phyloP scores from a whole-genome alignment of 2,329 filamentous ascomycete species.

The Trichoderma semiorbis region DNA sequence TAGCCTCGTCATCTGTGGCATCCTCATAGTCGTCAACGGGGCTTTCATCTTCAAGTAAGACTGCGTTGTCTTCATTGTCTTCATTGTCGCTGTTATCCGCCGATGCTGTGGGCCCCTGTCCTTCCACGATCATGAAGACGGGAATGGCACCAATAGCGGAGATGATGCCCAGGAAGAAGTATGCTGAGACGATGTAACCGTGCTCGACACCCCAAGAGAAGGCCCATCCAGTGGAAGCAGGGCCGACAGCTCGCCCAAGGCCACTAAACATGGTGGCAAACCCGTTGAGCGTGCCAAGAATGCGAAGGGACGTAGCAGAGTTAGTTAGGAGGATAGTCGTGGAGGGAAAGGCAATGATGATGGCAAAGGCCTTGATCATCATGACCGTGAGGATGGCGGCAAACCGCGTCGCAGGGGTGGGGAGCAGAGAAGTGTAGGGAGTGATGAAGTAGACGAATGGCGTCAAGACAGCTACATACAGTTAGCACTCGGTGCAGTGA shows the following conservation, averaged over 20 bases:
- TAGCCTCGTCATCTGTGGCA: slow-evolving; percentile 16
- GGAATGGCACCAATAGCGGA: slow-evolving; percentile 65
- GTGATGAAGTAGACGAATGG: slow-evolving; percentile 77
- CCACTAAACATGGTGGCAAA: slow-evolving; percentile 81
- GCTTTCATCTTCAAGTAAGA: slow-evolving; percentile 25
- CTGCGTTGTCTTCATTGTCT: slow-evolving; percentile 29
- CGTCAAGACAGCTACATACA: slow-evolving; percentile 56
- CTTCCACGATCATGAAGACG: slow-evolving; percentile 70
- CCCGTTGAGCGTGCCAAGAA: slow-evolving; percentile 87
- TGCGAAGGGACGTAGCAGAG: slow-evolving; percentile 65
- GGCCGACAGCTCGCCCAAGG: slow-evolving; percentile 74
- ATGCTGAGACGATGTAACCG: slow-evolving; percentile 75
- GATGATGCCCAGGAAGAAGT: slow-evolving; percentile 70
- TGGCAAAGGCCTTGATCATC: slow-evolving; percentile 67
- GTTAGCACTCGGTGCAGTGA: background rate
- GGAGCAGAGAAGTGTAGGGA: slow-evolving; percentile 71
- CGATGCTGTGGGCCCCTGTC: slow-evolving; percentile 57
- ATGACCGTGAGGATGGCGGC: slow-evolving; percentile 64
- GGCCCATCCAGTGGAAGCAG: slow-evolving; percentile 65
- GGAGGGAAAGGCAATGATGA: slow-evolving; percentile 86
- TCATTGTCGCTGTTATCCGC: slow-evolving; percentile 35
- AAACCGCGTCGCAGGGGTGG: slow-evolving; percentile 48
- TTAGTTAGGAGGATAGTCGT: slow-evolving; percentile 89
- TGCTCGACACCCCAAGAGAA: slow-evolving; percentile 74
- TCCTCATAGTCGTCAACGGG: slow-evolving; percentile 25